Evolutionary conservation across 2,329 filamentous ascomycete species (phyloP), one percentile per base, ranked within the genome.

Genomic region (Chrysoporthe deuterocubensis): DNA sequence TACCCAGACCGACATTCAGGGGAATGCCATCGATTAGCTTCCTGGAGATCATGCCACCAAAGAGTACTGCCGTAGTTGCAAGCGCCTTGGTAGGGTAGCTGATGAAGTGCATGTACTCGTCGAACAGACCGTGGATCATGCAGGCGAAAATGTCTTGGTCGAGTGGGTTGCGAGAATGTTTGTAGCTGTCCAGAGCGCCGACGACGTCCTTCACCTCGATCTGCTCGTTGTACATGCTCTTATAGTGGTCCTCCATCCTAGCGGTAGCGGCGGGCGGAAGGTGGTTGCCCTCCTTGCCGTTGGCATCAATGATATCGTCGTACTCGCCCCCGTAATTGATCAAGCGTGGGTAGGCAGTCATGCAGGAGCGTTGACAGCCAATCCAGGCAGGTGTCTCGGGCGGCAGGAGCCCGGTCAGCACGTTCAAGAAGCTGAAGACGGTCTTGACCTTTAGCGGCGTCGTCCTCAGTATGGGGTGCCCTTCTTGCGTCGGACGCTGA

Each of bases 41-140:
- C 80, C 93, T 96, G 63, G 94, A 94, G 74, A 99, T 97, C 71
- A 98, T 96, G 40, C 95, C 96, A 66, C 96, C 96, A 77, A 99
- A 99, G 40, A 99, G 86, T 11, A 99, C 94, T 4, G 96, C 95
- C 0, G 96, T 99, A 13, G 95, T 98, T 8, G 95, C 95, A 62
- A 99, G 83, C 6, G 96, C 96, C 75, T 97, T 95, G n/a, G 97
- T 84, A 0, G 96, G 96, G 78, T 99, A 99, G 75, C 96, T 94
- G 52, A 92, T 89, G 77, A 97, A 99, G 75, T 97, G 96, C 66
- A 91, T 91, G 77, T 97, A 99, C 81, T 99, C 96, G 74, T 99
- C 96, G 74, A 99, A 97, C 4, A 99, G 83, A 0, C 96, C 96
- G 75, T 97, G 94, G 46, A 99, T 97, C 94, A 99, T 99, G 81